Base-by-base conservation (phyloP, 495 filamentous ascomycete species). In the Trichocladium antarcticum region DNA sequence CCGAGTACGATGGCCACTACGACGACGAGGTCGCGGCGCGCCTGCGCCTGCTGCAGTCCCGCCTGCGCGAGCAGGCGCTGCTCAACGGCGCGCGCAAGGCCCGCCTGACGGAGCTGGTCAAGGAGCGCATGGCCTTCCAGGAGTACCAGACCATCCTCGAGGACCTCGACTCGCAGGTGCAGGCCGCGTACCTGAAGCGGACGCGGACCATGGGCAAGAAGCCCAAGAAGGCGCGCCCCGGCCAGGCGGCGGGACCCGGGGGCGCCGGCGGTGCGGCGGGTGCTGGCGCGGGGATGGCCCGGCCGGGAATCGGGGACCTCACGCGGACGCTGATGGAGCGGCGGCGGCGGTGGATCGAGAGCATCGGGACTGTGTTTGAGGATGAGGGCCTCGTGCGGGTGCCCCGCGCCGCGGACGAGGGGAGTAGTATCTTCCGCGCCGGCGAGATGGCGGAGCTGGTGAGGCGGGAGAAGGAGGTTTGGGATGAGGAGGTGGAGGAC, bases 91-190 rank as follows among this genome's bases (percentile, higher is more conserved):
- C 92, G 0, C 80, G 87, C 53, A 97, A 96, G 62, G 76, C 84
- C 6, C 74, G 90, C 14, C 75, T 99, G 9, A 77, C 84, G 1
- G 87, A 95, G 15, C 74, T 95, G 16, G 83, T 89, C 2, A 83
- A 87, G 55, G 90, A 93, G 62, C 79, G 85, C 53, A 87, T 97
- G 80, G 93, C 92, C 1, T 77, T 86, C 62, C 92, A 97, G 55
- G 92, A 99, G 62, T 99, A 93, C 68, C 81, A 79, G 57, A 96
- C 89, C 54, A 99, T 99, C 59, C 81, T 90, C 50, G 92, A 99
- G 58, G 92, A 97, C 63, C 81, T 99, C 20, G 92, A 99, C 67
- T 78, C 80, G 44, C 92, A 99, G 66, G 90, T 99, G 42, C 86
- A 96, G 60, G 81, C 87, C 57, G 89, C 89, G 21, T 99, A 95